A percentile compares a stretch with the other conserved stretches of the same genome.
Evolutionary conservation across 352 stramenopile species (phyloP).

Genomic region (Blastocystis sp.): DNA sequence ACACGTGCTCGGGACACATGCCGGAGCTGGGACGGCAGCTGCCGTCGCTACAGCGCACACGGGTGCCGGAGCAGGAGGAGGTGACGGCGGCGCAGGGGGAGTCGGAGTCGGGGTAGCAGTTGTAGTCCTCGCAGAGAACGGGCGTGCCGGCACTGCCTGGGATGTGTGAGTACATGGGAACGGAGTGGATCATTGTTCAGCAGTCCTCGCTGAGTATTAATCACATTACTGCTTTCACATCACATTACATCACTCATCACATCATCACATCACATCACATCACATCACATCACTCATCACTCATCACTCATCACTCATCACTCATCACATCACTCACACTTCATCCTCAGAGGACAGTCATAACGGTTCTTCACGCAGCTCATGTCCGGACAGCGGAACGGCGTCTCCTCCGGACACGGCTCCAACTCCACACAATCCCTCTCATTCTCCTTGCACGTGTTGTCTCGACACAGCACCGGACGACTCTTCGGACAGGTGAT

Average conservation of each 20-base stretch:
- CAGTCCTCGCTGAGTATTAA: too few relatives aligned
- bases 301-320: not conserved
- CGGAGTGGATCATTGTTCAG: not conserved
- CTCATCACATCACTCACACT: not conserved
- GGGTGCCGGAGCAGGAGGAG: not conserved
- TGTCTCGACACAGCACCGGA: constrained; percentile 38
- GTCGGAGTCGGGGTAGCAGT: constrained; percentile 29
- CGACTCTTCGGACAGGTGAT: constrained; percentile 30
- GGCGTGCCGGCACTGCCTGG: constrained; percentile 1
- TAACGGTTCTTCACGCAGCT: constrained; percentile 19
- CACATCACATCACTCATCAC: not conserved
- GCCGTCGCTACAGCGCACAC: constrained; percentile 52
- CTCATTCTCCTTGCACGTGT: constrained; percentile 31
- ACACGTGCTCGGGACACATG: constrained; percentile 14
- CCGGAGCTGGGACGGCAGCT: constrained; percentile 8
- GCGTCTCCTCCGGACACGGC: constrained; percentile 31
- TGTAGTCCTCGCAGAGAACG: constrained; percentile 42
- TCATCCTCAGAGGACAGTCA: constrained; percentile 14
- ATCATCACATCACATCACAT: not conserved
- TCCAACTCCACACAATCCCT: constrained; percentile 37
- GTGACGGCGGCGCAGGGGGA: constrained; percentile 12
- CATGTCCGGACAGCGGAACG: constrained; percentile 63
- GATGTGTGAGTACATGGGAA: not conserved
- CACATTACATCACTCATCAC: not conserved
- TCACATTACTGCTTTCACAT: too few relatives aligned